These are phyloP conservation scores for Hyphopichia buzzinii DNA, from an alignment of 1,139 yeast species.

Conservation along the genomic window DNA sequence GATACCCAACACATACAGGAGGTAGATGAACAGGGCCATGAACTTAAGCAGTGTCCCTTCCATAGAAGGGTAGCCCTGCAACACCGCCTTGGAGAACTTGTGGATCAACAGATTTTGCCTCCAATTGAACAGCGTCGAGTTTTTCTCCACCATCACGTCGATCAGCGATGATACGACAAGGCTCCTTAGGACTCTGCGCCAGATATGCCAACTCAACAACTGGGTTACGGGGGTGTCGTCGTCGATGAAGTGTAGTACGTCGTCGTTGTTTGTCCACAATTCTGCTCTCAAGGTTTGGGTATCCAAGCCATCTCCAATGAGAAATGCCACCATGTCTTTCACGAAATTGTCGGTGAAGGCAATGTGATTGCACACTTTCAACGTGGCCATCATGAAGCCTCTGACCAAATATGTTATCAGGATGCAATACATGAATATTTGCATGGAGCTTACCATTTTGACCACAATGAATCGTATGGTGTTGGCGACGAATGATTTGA, in stretches of 20 bases:
- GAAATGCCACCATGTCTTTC: conserved; percentile 3
- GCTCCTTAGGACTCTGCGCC: not conserved
- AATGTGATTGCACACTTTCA: not conserved
- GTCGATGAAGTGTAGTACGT: conserved; percentile 11
- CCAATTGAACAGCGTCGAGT: conserved; percentile 5
- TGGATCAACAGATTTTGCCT: conserved; percentile 20
- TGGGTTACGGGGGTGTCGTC: conserved; percentile 6
- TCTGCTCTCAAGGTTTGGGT: not conserved
- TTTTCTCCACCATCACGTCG: not conserved
- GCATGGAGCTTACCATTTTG: not conserved
- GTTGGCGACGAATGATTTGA: not conserved
- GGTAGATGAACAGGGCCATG: conserved; percentile 24
- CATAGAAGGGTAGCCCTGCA: conserved; percentile 13
- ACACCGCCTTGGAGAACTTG: conserved; percentile 25
- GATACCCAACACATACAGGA: conserved; percentile 28
- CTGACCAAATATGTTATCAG: not conserved
- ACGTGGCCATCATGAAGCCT: conserved; percentile 10
- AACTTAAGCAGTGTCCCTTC: conserved; percentile 9
- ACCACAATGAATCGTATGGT: not conserved
- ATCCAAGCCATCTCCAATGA: not conserved
- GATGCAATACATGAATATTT: not conserved
- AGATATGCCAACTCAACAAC: conserved; percentile 6
- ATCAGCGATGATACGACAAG: conserved; percentile 5
- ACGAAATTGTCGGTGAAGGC: conserved; percentile 2
- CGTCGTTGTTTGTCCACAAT: not conserved